These are phyloP conservation scores for Hebeloma cylindrosporum DNA, from an alignment of 768 basidiomycete species.

Conservation along the genomic window DNA sequence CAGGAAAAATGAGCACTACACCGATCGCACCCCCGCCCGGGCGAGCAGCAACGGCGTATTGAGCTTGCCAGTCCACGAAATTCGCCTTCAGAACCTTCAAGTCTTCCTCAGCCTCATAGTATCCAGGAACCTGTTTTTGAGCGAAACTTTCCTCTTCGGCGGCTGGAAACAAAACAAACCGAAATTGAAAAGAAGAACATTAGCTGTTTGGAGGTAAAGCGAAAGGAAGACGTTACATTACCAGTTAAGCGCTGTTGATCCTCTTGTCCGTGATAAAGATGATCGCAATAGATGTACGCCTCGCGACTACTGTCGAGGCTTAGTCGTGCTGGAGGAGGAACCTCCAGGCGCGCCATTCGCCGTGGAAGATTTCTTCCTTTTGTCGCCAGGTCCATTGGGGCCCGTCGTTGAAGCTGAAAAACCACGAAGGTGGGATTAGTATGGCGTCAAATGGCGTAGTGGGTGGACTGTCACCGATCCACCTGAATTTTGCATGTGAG, in stretches of 20 bases:
- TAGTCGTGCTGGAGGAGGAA: background rate
- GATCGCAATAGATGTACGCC: background rate
- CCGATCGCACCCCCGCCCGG: background rate
- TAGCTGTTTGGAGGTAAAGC: background rate
- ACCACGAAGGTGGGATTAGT: background rate
- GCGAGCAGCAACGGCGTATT: background rate
- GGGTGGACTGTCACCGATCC: constrained; percentile 6
- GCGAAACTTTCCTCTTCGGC: constrained; percentile 8
- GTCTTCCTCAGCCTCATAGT: constrained; percentile 10
- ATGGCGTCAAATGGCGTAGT: background rate
- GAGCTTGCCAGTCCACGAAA: background rate
- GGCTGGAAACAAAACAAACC: background rate
- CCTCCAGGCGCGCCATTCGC: background rate
- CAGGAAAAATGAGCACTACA: constrained; percentile 6
- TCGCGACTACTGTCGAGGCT: background rate
- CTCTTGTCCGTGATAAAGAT: background rate
- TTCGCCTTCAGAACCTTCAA: background rate
- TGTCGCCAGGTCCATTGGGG: background rate
- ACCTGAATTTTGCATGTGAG: constrained; percentile 6
- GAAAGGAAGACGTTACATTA: constrained; percentile 11
- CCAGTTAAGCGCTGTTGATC: constrained; percentile 10
- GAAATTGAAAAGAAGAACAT: background rate
- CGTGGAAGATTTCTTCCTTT: background rate
- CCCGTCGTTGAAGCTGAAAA: background rate
- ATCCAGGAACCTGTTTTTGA: constrained; percentile 10